A percentile compares a stretch with the other conserved stretches of the same genome.
phyloP scores from a whole-genome alignment of 768 basidiomycete genomes.

The Chalciporus piperatus region DNA sequence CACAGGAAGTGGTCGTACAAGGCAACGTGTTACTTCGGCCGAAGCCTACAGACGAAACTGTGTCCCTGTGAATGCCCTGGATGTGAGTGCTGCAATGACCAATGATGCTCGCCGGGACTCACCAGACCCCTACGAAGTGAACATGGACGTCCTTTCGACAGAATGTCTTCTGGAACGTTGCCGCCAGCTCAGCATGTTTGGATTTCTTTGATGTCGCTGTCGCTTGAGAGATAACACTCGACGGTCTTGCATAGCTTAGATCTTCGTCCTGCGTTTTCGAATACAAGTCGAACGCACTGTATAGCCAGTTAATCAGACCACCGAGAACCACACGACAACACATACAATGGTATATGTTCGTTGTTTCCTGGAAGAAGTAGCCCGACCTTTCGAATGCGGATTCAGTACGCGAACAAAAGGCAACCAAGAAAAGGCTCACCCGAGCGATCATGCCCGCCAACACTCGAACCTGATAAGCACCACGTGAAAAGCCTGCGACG shows the following conservation, averaged over 20 bases:
- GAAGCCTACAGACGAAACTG: conserved; percentile 45
- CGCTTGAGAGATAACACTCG: conserved; percentile 8
- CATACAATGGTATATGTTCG: conserved; percentile 41
- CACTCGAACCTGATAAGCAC: conserved; percentile 44
- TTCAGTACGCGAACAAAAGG: not conserved
- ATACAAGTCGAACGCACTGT: conserved; percentile 40
- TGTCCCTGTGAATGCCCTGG: conserved; percentile 35
- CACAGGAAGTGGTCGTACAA: conserved; percentile 25
- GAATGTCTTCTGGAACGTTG: conserved; percentile 36
- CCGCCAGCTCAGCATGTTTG: conserved; percentile 20
- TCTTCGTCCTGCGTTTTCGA: conserved; percentile 24
- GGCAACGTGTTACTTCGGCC: conserved; percentile 32
- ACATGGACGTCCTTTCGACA: conserved; percentile 33
- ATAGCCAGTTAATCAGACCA: not conserved
- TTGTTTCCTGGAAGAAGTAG: conserved; percentile 39
- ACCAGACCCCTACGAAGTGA: conserved; percentile 48
- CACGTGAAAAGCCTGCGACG: conserved; percentile 43
- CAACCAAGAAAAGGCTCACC: conserved; percentile 18
- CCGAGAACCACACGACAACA: not conserved
- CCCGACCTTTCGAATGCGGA: conserved; percentile 33
- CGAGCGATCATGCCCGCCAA: conserved; percentile 44
- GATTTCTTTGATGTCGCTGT: conserved; percentile 11
- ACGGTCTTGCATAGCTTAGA: conserved; percentile 3
- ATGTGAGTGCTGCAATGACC: not conserved
- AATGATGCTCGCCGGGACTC: not conserved